Conservation (phyloP, 352 stramenopile genomes). For the Phytophthora sansomeana region DNA sequence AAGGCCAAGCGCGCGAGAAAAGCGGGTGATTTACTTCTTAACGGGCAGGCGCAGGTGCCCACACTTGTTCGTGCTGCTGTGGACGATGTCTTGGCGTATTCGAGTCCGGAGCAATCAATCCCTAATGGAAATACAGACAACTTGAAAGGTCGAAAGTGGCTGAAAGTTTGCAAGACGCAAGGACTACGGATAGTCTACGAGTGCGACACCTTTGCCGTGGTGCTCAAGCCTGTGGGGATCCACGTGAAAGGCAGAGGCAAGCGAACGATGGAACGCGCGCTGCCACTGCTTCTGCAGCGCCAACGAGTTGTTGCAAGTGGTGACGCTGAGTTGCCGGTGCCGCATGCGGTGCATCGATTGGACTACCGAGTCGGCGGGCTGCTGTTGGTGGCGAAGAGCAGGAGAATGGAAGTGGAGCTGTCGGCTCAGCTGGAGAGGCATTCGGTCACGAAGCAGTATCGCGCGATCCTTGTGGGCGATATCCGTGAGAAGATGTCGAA, state of each 20-base stretch:
- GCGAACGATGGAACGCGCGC: conserved; percentile 56
- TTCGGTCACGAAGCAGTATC: conserved; percentile 58
- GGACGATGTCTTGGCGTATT: conserved; percentile 48
- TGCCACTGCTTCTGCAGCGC: conserved; percentile 45
- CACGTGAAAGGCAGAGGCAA: conserved; percentile 67
- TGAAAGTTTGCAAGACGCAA: conserved; percentile 52
- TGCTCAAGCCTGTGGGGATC: conserved; percentile 69
- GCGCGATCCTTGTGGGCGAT: conserved; percentile 58
- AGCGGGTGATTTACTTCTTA: not conserved
- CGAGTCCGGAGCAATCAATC: conserved; percentile 15
- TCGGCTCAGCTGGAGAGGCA: conserved; percentile 58
- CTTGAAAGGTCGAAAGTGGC: conserved; percentile 32
- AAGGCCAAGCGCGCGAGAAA: too few relatives aligned
- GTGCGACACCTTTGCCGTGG: conserved; percentile 46
- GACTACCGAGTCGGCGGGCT: conserved; percentile 69
- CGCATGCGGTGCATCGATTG: conserved; percentile 66
- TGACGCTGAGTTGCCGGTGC: conserved; percentile 32
- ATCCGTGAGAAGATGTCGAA: conserved; percentile 3
- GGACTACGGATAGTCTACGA: conserved; percentile 68
- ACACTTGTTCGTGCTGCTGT: conserved; percentile 41
- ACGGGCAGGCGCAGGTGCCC: conserved; percentile 30
- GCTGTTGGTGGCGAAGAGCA: conserved; percentile 69
- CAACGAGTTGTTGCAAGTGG: not conserved
- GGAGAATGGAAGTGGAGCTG: conserved; percentile 50
- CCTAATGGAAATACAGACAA: not conserved